Base-by-base conservation (phyloP, 2,329 filamentous ascomycete species). In the Neonectria magnoliae region DNA sequence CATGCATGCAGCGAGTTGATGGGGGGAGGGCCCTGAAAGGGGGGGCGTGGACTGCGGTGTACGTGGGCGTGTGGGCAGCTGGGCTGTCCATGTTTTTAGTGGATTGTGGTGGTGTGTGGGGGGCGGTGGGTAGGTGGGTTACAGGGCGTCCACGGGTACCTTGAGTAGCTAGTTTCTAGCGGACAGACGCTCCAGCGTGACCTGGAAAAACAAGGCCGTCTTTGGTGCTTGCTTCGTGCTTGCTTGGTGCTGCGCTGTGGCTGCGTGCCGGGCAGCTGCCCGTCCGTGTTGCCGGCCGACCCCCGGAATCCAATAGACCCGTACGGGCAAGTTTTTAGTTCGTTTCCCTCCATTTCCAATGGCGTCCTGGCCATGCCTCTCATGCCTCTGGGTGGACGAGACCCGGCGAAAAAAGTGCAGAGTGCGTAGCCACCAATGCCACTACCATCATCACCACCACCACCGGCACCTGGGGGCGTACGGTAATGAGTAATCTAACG, bases 381-480 rank as follows among this genome's bases (percentile, higher is more conserved):
- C 44, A 27, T 16, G 7, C 20, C 22, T 27, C 31, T 51, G 20
- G 18, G 51, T 53, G 57, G 25, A 27, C 25, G 47, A 42, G 50
- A 25, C 20, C 52, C 41, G 63, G 54, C 58, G 64, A 57, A 45
- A 25, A 25, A 25, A 6, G 5, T 5, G 6, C 25, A 25, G 25
- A 57, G 57, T 69, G 57, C 55, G 55, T 69, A 62, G 68, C 64
- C 67, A 69, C 66, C 58, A 36, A 36, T 44, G 50, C 47, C 62
- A 60, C 67, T 44, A 53, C 47, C 62, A 60, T 64, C 58, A 36
- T 41, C 61, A 62, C 66, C 58, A 65, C 61, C 68, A 68, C 44
- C 62, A 60, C 67, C 58, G 67, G 59, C 68, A 68, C 64, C 57
- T 25, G 59, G 56, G 56, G 64, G 55, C 51, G 52, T 42, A 42